These are phyloP conservation scores for Ampelomyces quisqualis DNA, from an alignment of 2,329 filamentous ascomycete species.

Conservation along the genomic window DNA sequence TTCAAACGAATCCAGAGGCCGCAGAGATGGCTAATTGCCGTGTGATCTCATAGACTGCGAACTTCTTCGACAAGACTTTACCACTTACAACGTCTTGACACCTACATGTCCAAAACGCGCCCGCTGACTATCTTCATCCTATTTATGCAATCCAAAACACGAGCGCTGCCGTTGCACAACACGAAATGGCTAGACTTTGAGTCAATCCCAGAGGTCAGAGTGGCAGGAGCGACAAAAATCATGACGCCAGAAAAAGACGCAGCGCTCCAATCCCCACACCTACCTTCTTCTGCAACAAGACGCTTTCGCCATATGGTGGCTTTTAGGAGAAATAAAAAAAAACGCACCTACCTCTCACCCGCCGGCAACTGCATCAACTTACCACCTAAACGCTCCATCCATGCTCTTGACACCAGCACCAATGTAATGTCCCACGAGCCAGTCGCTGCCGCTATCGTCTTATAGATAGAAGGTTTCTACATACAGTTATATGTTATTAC, in stretches of 20 bases:
- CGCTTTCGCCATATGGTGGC: background rate
- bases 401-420: background rate
- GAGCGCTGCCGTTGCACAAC: background rate
- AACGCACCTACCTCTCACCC: background rate
- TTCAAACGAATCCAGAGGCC: too few relatives aligned
- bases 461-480: too few relatives aligned
- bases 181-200: background rate
- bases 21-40: too few relatives aligned
- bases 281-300: background rate
- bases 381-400: background rate
- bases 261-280: background rate
- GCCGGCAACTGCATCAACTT: background rate
- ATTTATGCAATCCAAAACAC: background rate
- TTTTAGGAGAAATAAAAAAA: background rate
- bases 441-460: background rate
- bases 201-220: background rate
- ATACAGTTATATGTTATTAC: too few relatives aligned
- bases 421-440: background rate
- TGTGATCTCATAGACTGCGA: too few relatives aligned
- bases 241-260: background rate
- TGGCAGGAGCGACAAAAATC: background rate
- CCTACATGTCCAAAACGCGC: background rate
- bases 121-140: background rate
- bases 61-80: too few relatives aligned
- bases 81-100: background rate